A percentile compares a stretch with the other conserved stretches of the same genome.
Evolutionary conservation across 2,329 filamentous ascomycete genomes (phyloP).

Genomic region (Fusarium sp.): DNA sequence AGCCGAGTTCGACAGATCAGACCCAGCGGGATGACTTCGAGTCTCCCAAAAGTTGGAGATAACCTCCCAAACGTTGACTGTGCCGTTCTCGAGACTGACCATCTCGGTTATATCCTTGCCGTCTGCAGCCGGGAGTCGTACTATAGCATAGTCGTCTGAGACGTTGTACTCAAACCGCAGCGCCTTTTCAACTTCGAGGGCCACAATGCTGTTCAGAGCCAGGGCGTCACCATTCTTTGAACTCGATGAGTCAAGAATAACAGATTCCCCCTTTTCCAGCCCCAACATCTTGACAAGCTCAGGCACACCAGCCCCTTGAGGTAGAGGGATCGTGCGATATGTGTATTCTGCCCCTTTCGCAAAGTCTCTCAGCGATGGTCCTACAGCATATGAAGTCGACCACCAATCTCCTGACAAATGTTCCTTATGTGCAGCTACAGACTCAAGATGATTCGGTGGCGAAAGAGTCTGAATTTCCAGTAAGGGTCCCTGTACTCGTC

Average conservation of each 20-base stretch:
- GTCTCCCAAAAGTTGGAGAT: slow-evolving; percentile 58
- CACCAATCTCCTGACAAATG: slow-evolving; percentile 21
- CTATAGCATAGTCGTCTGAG: slow-evolving; percentile 54
- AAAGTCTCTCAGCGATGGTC: slow-evolving; percentile 21
- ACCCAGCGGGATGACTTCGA: slow-evolving; percentile 41
- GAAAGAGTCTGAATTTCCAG: slow-evolving; percentile 41
- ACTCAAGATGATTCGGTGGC: slow-evolving; percentile 40
- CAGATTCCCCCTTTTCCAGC: slow-evolving; percentile 55
- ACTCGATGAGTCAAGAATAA: slow-evolving; percentile 71
- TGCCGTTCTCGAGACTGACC: slow-evolving; percentile 40
- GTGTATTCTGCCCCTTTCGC: slow-evolving; percentile 47
- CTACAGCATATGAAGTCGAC: not conserved
- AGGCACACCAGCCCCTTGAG: slow-evolving; percentile 59
- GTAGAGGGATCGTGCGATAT: slow-evolving; percentile 57
- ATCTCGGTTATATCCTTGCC: slow-evolving; percentile 13
- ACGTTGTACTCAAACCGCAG: slow-evolving; percentile 68
- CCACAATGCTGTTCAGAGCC: slow-evolving; percentile 77
- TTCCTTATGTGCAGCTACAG: slow-evolving; percentile 30
- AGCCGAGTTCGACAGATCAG: slow-evolving; percentile 50
- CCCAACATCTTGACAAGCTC: slow-evolving; percentile 66
- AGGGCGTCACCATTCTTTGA: slow-evolving; percentile 56
- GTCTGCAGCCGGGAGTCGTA: slow-evolving; percentile 40
- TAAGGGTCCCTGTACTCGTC: slow-evolving; percentile 19
- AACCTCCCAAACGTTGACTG: slow-evolving; percentile 61
- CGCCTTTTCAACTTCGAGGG: slow-evolving; percentile 68